These are phyloP conservation scores for Fusarium pininemorale DNA, from an alignment of 2,329 filamentous ascomycete genomes.

Conservation along the genomic window DNA sequence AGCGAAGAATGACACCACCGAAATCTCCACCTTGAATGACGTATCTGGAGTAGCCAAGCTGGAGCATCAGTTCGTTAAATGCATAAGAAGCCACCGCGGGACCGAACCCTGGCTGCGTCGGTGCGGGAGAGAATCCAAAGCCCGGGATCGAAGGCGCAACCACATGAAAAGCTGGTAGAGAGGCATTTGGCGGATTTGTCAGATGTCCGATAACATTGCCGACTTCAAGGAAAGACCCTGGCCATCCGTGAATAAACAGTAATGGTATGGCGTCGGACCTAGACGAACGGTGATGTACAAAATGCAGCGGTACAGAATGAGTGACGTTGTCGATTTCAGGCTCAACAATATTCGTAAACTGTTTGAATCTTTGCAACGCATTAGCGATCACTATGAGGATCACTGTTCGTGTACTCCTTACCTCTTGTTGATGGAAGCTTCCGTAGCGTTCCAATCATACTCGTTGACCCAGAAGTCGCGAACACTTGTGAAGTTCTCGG, in stretches of 20 bases:
- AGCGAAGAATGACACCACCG: neutral
- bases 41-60: neutral
- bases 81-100: neutral
- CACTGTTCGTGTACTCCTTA: rapidly evolving
- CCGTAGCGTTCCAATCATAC: neutral
- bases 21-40: neutral
- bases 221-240: neutral
- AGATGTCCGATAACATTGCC: neutral
- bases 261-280: neutral
- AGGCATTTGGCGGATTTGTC: neutral
- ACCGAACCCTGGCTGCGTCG: neutral
- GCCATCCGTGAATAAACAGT: neutral
- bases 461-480: neutral
- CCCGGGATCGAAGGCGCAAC: neutral
- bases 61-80: neutral
- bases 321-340: neutral
- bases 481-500: neutral
- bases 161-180: neutral
- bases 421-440: neutral
- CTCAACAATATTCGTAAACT: neutral
- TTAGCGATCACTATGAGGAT: rapidly evolving
- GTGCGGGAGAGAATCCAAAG: neutral
- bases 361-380: neutral
- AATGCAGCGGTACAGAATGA: neutral
- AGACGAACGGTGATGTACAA: neutral